These are phyloP conservation scores for Macrophomina phaseolina DNA, from an alignment of 2,329 filamentous ascomycete species.

Conservation along the genomic window DNA sequence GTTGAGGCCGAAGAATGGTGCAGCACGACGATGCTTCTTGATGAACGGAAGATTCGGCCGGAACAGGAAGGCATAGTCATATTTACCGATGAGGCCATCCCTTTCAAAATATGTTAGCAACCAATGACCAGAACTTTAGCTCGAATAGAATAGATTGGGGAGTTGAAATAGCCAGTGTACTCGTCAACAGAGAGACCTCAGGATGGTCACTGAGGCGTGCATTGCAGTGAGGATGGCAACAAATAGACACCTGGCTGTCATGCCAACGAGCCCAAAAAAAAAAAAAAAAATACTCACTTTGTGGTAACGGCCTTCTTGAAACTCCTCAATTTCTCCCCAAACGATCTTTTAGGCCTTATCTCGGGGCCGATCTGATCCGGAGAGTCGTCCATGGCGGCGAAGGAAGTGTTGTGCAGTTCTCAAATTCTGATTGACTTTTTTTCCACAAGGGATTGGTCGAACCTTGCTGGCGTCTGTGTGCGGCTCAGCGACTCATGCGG, in stretches of 20 bases:
- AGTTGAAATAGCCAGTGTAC: neutral
- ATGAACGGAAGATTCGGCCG: slow-evolving; percentile 82
- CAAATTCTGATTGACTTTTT: slow-evolving; percentile 32
- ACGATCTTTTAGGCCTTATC: slow-evolving; percentile 1
- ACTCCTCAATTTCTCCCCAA: slow-evolving; percentile 47
- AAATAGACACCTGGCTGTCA: too few relatives aligned
- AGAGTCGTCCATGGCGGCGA: slow-evolving; percentile 44
- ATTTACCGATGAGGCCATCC: slow-evolving; percentile 80
- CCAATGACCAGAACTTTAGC: neutral
- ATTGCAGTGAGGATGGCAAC: too few relatives aligned
- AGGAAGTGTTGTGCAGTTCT: neutral
- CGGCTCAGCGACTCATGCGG: slow-evolving; percentile 10
- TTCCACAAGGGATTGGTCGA: slow-evolving; percentile 37
- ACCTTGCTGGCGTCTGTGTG: slow-evolving; percentile 29
- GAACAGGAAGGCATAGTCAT: slow-evolving; percentile 92
- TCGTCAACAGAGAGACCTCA: too few relatives aligned
- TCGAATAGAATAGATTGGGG: neutral
- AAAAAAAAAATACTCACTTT: slow-evolving; percentile 43
- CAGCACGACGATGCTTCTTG: slow-evolving; percentile 62
- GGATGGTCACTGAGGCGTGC: too few relatives aligned
- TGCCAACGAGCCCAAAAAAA: neutral
- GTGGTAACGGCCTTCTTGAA: slow-evolving; percentile 55
- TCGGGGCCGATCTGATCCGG: slow-evolving; percentile 53
- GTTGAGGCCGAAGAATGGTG: slow-evolving; percentile 84
- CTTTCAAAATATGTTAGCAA: slow-evolving; percentile 40